Base-by-base conservation (phyloP, 208 protist genomes). In the Trypanosomatidae sp. region DNA sequence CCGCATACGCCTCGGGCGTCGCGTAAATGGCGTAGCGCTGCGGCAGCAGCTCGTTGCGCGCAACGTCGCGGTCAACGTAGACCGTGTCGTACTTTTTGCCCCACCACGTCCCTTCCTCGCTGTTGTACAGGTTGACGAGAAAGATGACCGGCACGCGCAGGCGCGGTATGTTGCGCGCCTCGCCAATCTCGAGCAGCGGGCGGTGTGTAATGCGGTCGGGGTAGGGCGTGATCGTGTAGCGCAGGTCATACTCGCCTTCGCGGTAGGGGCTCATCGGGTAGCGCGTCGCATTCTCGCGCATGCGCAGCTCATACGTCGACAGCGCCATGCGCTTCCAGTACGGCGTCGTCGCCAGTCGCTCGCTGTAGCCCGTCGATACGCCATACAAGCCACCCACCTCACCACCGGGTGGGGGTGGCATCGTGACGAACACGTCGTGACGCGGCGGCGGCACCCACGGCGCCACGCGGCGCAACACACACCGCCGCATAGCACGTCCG, bases 261-360 rank as follows among this genome's bases (percentile, higher is more conserved):
- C 78, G 62, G 48, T 77, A 38, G 33, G 53, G 45, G 45, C 74
- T 87, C 64, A 90, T 85, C 0, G 85, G 85, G 50, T 90, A 94
- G 39, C 68, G 66, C 15, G 85, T 90, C 19, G 71, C 78, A 22
- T 83, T 86, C 49, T 94, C 85, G 43, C 43, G 22, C 80, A 94
- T 90, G 39, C 85, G 80, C 20, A 84, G 45, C 13, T 48, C 53
- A 46, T 83, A 90, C 15, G 61, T 83, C n/a, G 80, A 88, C 23
- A 78, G 48, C 0, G 85, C 85, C 78, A 90, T 90, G 37, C 85
- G 80, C 58, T 88, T 86, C 81, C 85, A 94, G 56, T 88, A 87
- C 27, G 80, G 85, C 35, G 72, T 88, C 7, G 37, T 20, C 2
- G 80, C 79, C 13, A 94, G 56, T 2, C 85, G 73, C n/a, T 90